Percentiles rank a stretch among this genome's conserved stretches.
These are phyloP conservation scores for Ambrosia artemisiifolia DNA, from an alignment of 129 eudicot genomes.

Conservation along the genomic window DNA sequence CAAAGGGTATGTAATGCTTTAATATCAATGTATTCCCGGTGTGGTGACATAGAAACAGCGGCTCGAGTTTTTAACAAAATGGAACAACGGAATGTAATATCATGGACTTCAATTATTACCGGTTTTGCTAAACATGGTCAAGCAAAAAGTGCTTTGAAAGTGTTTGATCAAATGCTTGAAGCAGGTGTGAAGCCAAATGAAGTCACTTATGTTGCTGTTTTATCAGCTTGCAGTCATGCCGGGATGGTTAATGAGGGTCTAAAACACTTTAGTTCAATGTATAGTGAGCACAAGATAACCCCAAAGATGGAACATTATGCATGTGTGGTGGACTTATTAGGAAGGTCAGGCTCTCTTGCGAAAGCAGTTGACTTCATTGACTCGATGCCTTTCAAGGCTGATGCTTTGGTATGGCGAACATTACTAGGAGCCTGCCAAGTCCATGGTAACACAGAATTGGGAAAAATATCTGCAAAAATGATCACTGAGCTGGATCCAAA, in stretches of 20 bases:
- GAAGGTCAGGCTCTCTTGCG: constrained; percentile 53
- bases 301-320: constrained; percentile 83
- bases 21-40: constrained; percentile 68
- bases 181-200: constrained; percentile 60
- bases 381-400: constrained; percentile 59
- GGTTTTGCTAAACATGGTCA: constrained; percentile 71
- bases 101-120: constrained; percentile 74
- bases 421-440: constrained; percentile 68
- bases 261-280: constrained; percentile 51
- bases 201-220: constrained; percentile 54
- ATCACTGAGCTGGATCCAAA: constrained; percentile 56
- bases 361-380: constrained; percentile 45
- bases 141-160: constrained; percentile 48
- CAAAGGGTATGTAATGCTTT: constrained; percentile 50
- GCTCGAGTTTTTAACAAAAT: constrained; percentile 42
- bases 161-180: constrained; percentile 57
- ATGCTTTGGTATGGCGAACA: constrained; percentile 70
- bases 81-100: constrained; percentile 50
- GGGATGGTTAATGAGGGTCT: constrained; percentile 58
- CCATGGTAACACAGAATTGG: constrained; percentile 54
- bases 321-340: constrained; percentile 68
- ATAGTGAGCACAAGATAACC: constrained; percentile 39
- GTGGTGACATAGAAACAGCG: constrained; percentile 68
- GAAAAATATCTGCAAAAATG: constrained; percentile 57
- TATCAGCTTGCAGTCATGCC: constrained; percentile 77